phyloP scores from a whole-genome alignment of 768 basidiomycete species.

The Mycena maculata region DNA sequence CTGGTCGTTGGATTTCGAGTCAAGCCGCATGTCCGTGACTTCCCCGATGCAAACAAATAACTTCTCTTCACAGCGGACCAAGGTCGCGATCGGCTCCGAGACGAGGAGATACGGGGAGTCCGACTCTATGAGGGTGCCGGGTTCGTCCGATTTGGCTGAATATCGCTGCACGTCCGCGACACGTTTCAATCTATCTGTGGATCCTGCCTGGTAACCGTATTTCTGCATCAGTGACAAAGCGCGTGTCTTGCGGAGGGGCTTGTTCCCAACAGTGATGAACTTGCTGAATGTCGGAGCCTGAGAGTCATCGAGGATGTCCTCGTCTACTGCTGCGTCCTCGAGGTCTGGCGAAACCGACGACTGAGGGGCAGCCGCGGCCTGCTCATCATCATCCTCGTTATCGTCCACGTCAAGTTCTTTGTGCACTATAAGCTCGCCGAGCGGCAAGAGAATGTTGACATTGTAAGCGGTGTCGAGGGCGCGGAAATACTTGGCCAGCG shows the following conservation, averaged over 20 bases:
- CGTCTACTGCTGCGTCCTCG: conserved; percentile 6
- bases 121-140: background rate
- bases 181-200: background rate
- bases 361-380: background rate
- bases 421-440: background rate
- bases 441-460: conserved; percentile 4
- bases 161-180: conserved; percentile 1
- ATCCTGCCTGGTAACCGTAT: background rate
- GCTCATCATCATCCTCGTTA: conserved; percentile 8
- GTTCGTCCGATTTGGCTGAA: background rate
- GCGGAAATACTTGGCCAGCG: background rate
- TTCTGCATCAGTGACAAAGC: conserved; percentile 11
- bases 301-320: background rate
- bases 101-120: conserved; percentile 28
- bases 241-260: background rate
- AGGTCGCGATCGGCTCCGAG: conserved; percentile 40
- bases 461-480: background rate
- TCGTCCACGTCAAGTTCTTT: background rate
- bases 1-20: conserved; percentile 30
- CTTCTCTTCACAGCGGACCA: conserved; percentile 37
- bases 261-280: background rate
- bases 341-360: background rate
- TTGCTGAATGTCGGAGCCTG: background rate
- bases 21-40: conserved; percentile 39
- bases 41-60: conserved; percentile 45